A percentile compares a stretch with the other conserved stretches of the same genome.
These are phyloP conservation scores for Trametes cinnabarina DNA, from an alignment of 768 basidiomycete species.

Conservation along the genomic window DNA sequence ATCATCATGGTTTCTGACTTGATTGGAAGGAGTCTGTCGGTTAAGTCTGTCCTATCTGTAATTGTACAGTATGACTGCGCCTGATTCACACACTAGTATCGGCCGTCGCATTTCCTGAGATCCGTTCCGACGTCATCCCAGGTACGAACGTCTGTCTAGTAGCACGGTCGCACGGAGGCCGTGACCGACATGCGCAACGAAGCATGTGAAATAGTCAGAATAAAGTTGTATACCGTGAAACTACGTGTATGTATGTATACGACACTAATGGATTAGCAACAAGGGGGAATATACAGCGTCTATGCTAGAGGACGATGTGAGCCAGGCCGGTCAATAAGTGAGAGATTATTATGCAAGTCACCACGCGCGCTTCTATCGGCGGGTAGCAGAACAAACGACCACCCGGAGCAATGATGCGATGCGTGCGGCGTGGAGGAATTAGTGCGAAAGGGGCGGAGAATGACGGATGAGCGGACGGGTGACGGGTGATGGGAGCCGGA, in stretches of 20 bases:
- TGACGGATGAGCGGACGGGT: background rate
- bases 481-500: background rate
- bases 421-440: background rate
- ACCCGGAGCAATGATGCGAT: background rate
- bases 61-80: no score
- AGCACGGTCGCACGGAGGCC: no score
- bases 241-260: background rate
- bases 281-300: constrained; percentile 5
- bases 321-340: background rate
- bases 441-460: background rate
- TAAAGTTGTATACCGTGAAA: background rate
- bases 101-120: no score
- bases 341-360: background rate
- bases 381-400: background rate
- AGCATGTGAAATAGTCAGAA: background rate
- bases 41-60: no score
- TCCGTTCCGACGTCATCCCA: no score
- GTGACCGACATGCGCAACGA: background rate
- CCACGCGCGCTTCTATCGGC: background rate
- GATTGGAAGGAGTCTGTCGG: no score
- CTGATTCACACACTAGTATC: no score
- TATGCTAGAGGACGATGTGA: background rate
- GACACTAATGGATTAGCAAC: constrained; percentile 3
- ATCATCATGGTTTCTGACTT: constrained; percentile 25
- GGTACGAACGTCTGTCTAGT: no score